These are phyloP conservation scores for Pythium sukuiense DNA, from an alignment of 352 stramenopile species.

Conservation along the genomic window DNA sequence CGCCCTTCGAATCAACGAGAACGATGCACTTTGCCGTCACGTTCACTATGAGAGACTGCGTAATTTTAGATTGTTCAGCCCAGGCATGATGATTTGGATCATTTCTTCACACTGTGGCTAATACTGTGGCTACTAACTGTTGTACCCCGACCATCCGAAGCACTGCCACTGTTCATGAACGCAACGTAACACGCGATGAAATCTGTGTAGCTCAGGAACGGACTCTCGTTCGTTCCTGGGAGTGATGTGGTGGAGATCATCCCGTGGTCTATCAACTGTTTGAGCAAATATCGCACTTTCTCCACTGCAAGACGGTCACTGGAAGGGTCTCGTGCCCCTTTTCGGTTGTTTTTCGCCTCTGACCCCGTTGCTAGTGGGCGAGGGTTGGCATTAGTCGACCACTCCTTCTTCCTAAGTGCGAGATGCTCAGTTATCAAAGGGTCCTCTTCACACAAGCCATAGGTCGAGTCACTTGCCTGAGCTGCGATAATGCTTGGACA, in stretches of 20 bases:
- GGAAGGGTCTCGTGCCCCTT: neutral
- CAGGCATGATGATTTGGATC: neutral
- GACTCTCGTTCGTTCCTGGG: conserved; percentile 30
- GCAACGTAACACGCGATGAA: conserved; percentile 65
- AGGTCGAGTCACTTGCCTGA: conserved; percentile 34
- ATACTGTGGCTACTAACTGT: too few species aligned
- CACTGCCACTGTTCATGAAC: conserved; percentile 33
- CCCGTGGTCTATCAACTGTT: conserved; percentile 36
- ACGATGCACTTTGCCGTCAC: neutral
- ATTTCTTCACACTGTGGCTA: neutral
- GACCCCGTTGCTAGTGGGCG: neutral
- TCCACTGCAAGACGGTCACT: neutral
- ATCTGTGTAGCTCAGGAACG: conserved; percentile 67
- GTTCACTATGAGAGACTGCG: neutral
- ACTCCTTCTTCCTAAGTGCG: neutral
- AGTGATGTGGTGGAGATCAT: conserved; percentile 32
- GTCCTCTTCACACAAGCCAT: too few species aligned
- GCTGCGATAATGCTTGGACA: conserved; percentile 38
- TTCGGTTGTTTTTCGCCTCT: neutral
- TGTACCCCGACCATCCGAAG: neutral
- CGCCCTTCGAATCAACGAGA: neutral
- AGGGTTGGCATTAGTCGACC: neutral
- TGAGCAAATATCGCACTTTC: conserved; percentile 43
- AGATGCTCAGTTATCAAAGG: too few species aligned
- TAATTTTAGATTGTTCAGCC: neutral